Percentiles rank a stretch among this genome's conserved stretches.
Conservation (phyloP, 768 basidiomycete species). For the Suillus cothurnatus region DNA sequence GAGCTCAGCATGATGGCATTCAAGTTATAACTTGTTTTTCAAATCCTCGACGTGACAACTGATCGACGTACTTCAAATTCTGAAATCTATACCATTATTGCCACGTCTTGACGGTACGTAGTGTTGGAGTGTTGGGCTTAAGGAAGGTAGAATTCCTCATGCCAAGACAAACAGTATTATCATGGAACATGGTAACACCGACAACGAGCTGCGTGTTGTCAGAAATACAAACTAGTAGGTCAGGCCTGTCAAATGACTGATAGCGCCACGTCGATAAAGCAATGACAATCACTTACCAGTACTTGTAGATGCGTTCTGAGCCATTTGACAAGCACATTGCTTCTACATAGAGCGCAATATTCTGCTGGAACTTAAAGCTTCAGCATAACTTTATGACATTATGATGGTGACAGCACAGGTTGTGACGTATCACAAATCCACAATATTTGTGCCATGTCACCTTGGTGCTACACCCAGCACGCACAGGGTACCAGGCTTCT, state of each 20-base stretch:
- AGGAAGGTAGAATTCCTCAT: not conserved
- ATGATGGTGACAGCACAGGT: too few species aligned
- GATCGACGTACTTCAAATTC: not conserved
- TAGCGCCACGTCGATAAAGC: too few species aligned
- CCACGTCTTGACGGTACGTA: not conserved
- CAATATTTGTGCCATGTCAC: too few species aligned
- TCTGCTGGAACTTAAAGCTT: too few species aligned
- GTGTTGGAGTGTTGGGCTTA: not conserved
- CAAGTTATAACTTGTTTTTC: not conserved
- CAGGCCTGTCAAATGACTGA: not conserved
- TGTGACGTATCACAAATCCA: too few species aligned
- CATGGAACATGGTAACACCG: not conserved
- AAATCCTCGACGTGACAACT: not conserved
- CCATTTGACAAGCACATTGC: too few species aligned
- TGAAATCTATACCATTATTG: not conserved
- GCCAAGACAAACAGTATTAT: not conserved
- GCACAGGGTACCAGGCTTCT: too few species aligned
- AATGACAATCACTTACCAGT: too few species aligned
- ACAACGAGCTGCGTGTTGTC: not conserved
- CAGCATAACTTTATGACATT: too few species aligned
- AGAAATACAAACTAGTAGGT: not conserved
- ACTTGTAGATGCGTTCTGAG: too few species aligned
- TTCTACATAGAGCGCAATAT: too few species aligned
- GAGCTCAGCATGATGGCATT: not conserved
- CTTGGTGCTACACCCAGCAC: too few species aligned